phyloP scores from a whole-genome alignment of 768 basidiomycete genomes.

The Cantharellus anzutake region DNA sequence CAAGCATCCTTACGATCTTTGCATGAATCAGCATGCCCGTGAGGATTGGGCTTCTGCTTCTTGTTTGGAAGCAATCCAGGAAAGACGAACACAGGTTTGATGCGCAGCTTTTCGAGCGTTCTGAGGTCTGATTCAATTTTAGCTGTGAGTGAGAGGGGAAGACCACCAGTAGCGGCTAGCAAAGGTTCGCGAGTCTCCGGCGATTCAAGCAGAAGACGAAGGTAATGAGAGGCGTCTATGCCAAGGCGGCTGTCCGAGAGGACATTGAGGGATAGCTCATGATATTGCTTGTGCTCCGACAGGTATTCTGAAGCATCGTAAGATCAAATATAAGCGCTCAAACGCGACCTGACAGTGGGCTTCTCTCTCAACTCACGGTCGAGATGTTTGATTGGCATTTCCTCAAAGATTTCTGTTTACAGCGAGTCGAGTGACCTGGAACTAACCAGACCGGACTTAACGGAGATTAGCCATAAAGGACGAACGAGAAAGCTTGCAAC shows the following conservation, averaged over 20 bases:
- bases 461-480: too few species aligned
- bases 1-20: slow-evolving; percentile 72
- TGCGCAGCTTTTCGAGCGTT: slow-evolving; percentile 70
- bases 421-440: too few species aligned
- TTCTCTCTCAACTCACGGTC: slow-evolving; percentile 36
- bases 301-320: slow-evolving; percentile 41
- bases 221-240: slow-evolving; percentile 87
- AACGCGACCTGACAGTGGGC: not conserved
- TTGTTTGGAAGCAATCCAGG: slow-evolving; percentile 68
- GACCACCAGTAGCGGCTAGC: slow-evolving; percentile 85
- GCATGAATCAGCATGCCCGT: slow-evolving; percentile 38
- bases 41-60: slow-evolving; percentile 41
- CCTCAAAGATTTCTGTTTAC: too few species aligned
- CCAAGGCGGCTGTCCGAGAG: slow-evolving; percentile 87
- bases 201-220: slow-evolving; percentile 56
- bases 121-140: slow-evolving; percentile 88
- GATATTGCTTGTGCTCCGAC: slow-evolving; percentile 71
- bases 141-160: slow-evolving; percentile 70
- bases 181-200: slow-evolving; percentile 73
- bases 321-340: not conserved
- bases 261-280: slow-evolving; percentile 59
- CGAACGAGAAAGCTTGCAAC: too few species aligned
- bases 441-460: too few species aligned
- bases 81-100: slow-evolving; percentile 99
- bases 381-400: slow-evolving; percentile 68